Percentiles rank a stretch among this genome's conserved stretches.
These are phyloP conservation scores for Parastagonospora nodorum DNA, from an alignment of 2,329 filamentous ascomycete genomes.

Conservation along the genomic window DNA sequence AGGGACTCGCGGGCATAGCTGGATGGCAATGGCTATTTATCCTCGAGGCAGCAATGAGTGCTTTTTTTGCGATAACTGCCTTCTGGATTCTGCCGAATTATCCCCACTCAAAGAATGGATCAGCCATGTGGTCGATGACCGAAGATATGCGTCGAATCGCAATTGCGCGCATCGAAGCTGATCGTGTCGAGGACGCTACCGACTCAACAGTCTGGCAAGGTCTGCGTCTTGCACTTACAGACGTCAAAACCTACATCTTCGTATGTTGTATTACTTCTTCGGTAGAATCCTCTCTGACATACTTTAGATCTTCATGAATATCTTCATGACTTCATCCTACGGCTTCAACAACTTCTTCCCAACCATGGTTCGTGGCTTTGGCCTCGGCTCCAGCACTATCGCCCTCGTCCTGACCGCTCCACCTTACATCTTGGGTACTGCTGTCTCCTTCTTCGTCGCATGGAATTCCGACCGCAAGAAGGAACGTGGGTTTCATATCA, in stretches of 20 bases:
- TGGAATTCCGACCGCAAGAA: slow-evolving; percentile 13
- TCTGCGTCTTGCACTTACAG: slow-evolving; percentile 11
- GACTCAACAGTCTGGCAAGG: slow-evolving; percentile 17
- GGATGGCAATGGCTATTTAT: slow-evolving; percentile 45
- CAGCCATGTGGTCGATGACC: slow-evolving; percentile 1
- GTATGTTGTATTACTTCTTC: not conserved
- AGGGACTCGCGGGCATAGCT: slow-evolving; percentile 33
- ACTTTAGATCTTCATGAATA: slow-evolving; percentile 14
- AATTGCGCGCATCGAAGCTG: slow-evolving; percentile 6
- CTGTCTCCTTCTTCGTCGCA: slow-evolving; percentile 14
- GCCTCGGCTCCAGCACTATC: slow-evolving; percentile 11
- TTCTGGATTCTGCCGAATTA: slow-evolving; percentile 4
- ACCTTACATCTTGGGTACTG: slow-evolving; percentile 14
- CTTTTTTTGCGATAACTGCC: slow-evolving; percentile 1
- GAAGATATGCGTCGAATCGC: slow-evolving; percentile 5
- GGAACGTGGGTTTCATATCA: slow-evolving; percentile 18
- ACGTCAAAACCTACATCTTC: slow-evolving; percentile 12
- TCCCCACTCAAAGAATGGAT: not conserved
- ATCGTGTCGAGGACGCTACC: slow-evolving; percentile 9
- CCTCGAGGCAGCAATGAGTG: slow-evolving; percentile 20
- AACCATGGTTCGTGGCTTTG: slow-evolving; percentile 14
- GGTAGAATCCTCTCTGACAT: not conserved
- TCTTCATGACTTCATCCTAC: slow-evolving; percentile 12
- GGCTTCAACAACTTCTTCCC: slow-evolving; percentile 20
- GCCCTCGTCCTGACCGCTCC: slow-evolving; percentile 15